Percentiles rank a stretch among this genome's conserved stretches.
These are phyloP conservation scores for Colletotrichum spinosum DNA, from an alignment of 2,329 filamentous ascomycete genomes.

Conservation along the genomic window DNA sequence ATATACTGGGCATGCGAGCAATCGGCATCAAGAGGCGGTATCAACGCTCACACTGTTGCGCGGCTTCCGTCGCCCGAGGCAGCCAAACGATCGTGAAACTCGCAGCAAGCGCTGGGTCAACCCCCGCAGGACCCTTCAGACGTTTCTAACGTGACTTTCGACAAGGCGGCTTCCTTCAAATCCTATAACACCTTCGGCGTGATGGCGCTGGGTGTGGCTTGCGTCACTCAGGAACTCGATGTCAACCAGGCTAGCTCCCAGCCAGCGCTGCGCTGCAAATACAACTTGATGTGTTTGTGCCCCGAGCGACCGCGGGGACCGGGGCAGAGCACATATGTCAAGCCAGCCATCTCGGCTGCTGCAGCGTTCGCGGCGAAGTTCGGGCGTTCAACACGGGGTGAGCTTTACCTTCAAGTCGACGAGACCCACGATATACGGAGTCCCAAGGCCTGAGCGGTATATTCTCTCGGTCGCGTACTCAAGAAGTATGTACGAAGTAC, in stretches of 20 bases:
- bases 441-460: no score
- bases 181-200: no score
- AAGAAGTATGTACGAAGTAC: no score
- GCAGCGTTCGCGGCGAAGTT: background rate
- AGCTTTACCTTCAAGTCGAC: no score
- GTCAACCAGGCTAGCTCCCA: background rate
- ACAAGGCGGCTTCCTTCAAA: no score
- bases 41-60: background rate
- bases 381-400: background rate
- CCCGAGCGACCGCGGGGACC: background rate
- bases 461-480: no score
- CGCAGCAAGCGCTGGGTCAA: constrained; percentile 1
- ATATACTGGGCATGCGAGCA: background rate
- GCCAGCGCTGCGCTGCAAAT: background rate
- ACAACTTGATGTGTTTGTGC: constrained; percentile 1
- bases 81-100: constrained; percentile 19
- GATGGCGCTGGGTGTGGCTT: background rate
- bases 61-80: constrained; percentile 24
- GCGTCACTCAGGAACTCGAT: background rate
- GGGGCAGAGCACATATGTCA: constrained; percentile 14
- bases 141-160: no score
- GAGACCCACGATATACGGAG: no score
- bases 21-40: background rate
- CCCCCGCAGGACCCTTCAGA: constrained; percentile 6
- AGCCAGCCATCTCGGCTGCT: background rate